A percentile compares a stretch with the other conserved stretches of the same genome.
phyloP scores from a whole-genome alignment of 2,329 filamentous ascomycete genomes.

The Microsporum ferrugineum region DNA sequence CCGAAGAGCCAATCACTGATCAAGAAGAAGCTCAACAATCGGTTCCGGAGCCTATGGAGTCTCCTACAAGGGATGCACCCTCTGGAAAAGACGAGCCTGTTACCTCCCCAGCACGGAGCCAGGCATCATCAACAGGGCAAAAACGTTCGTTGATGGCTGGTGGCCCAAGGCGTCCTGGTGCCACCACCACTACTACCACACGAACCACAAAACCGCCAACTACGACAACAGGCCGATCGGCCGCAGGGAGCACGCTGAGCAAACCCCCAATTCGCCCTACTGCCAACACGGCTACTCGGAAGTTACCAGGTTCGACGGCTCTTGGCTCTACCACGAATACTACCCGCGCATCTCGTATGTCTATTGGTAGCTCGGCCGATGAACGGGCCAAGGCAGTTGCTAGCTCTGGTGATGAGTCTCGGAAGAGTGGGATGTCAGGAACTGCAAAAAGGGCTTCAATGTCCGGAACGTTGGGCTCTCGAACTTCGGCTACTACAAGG shows the following conservation, averaged over 20 bases:
- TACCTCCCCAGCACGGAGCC: not conserved
- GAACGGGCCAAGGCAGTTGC: constrained; percentile 32
- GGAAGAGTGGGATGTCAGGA: constrained; percentile 29
- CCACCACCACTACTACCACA: constrained; percentile 14
- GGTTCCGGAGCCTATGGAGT: not conserved
- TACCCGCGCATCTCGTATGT: constrained; percentile 32
- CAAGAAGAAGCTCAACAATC: not conserved
- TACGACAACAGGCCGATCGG: constrained; percentile 21
- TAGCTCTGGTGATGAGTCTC: constrained; percentile 37
- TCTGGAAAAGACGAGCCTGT: not conserved
- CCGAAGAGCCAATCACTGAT: not conserved
- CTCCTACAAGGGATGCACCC: constrained; percentile 23
- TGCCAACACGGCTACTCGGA: constrained; percentile 21
- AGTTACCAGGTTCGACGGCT: constrained; percentile 19
- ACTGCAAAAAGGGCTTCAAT: constrained; percentile 37
- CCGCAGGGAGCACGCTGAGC: constrained; percentile 30
- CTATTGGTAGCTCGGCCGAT: constrained; percentile 35
- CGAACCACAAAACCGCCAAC: constrained; percentile 20
- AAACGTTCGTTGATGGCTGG: constrained; percentile 28
- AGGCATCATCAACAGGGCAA: constrained; percentile 15
- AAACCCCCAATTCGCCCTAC: constrained; percentile 36
- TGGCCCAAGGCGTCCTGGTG: constrained; percentile 25
- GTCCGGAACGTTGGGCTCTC: constrained; percentile 27
- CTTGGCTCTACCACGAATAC: constrained; percentile 25
- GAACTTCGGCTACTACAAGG: constrained; percentile 23